Base-by-base conservation (phyloP, 805 yeast genomes). In the Ogataea methanolica region DNA sequence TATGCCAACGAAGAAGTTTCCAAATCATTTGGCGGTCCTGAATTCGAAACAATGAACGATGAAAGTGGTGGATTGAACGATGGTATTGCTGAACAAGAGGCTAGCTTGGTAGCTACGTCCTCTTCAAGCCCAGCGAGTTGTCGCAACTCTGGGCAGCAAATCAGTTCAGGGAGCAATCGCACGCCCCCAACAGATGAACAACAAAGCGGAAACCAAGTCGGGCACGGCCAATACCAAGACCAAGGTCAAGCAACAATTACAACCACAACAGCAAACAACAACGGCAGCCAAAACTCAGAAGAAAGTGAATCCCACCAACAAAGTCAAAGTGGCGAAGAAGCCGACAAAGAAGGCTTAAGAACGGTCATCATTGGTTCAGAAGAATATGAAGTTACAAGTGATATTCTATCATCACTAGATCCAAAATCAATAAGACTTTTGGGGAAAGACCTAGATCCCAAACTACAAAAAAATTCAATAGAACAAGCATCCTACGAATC, bases 51-150 rank as follows among this genome's bases (percentile, higher is more conserved):
- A 22, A 48, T 53, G 48, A 39, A 33, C 15, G 55, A 48, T 35
- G 59, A 59, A 41, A 58, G 60, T 35, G 61, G 61, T 9, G 61
- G 60, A 3, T 19, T 55, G 12, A 49, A 55, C 37, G 65, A 60
- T 37, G 63, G 61, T 7, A 49, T 50, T 14, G 54, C 49, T 12
- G 63, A 57, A 38, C 52, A 49, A 33, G 56, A 50, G 34, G 48
- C 38, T 33, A n/a, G 15, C 9, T 19, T 8, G 37, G 36, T 37
- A 36, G 36, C 35, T 31, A 33, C 5, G 6, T 14, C 23, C 15
- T 26, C 23, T 12, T n/a, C 23, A n/a, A 22, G 19, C 15, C 17
- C 21, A 12, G 46, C 46, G 46, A 44, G 46, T 44, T 44, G 46
- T 44, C 46, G 46, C 46, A 44, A 40, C 46, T 44, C 46, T 44